phyloP scores from a whole-genome alignment of 1,284 basidiomycete species.

The Cerrena zonata region DNA sequence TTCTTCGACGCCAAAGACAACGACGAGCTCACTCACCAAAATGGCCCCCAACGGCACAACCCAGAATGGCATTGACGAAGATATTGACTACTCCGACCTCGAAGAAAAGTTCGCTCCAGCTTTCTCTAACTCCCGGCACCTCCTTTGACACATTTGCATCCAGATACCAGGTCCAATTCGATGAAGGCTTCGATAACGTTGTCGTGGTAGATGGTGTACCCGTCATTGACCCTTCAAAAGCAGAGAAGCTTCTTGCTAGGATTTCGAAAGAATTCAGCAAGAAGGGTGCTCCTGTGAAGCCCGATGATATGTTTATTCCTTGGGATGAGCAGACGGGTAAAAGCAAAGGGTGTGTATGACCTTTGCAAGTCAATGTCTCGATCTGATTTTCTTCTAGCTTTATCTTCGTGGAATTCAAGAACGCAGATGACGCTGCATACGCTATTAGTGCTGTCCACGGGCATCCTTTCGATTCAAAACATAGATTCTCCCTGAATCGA shows the following conservation, averaged over 20 bases:
- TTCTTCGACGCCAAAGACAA: slow-evolving; percentile 1
- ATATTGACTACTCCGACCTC: slow-evolving; percentile 91
- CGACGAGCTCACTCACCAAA: slow-evolving; percentile 2
- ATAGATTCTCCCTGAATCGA: slow-evolving; percentile 85
- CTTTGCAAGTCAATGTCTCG: no score
- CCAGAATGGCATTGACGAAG: slow-evolving; percentile 48
- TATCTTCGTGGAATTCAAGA: slow-evolving; percentile 85
- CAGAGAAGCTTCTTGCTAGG: slow-evolving; percentile 71
- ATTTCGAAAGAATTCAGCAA: slow-evolving; percentile 79
- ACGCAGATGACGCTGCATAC: slow-evolving; percentile 73
- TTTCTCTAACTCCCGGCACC: background rate
- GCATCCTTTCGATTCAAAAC: slow-evolving; percentile 86
- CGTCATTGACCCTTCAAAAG: slow-evolving; percentile 77
- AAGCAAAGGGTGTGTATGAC: slow-evolving; percentile 82
- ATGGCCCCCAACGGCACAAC: slow-evolving; percentile 26
- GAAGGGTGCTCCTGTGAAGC: slow-evolving; percentile 73
- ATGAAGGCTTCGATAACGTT: slow-evolving; percentile 82
- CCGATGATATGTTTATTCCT: slow-evolving; percentile 75
- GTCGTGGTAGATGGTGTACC: slow-evolving; percentile 85
- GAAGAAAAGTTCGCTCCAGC: slow-evolving; percentile 72
- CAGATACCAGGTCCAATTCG: slow-evolving; percentile 76
- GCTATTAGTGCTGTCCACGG: slow-evolving; percentile 81
- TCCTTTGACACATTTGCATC: background rate
- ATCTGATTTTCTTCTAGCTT: slow-evolving; percentile 48
- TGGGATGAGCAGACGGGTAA: slow-evolving; percentile 77